Base-by-base conservation (phyloP, 768 basidiomycete genomes). In the Leucosporidium creatinivorum region DNA sequence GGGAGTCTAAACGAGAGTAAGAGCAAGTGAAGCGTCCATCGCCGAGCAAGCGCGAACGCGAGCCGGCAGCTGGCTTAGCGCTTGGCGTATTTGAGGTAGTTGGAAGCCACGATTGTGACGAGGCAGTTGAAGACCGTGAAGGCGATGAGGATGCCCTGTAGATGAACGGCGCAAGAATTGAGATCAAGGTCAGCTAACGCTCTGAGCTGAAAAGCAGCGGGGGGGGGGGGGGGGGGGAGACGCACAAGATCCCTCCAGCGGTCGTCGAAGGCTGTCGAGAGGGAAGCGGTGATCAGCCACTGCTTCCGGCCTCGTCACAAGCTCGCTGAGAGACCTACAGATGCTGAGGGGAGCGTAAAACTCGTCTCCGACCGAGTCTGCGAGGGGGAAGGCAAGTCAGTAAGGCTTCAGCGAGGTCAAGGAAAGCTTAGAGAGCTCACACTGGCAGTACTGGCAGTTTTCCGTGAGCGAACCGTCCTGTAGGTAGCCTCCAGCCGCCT, bases 401-500 rank as follows among this genome's bases (percentile, higher is more conserved):
- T n/a, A n/a, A n/a, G n/a, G n/a, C n/a, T n/a, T n/a, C n/a, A 44
- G 15, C 33, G 33, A 10, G 33, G 33, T 33, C 33, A 33, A 86
- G 0, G 87, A 88, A 26, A 84, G 78, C n/a, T 23, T 6, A 44
- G 15, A 56, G 82, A 66, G 30, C 28, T 56, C 7, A 19, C 18
- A 70, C 10, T 61, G 49, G 49, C 60, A 61, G 60, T 61, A 93
- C 23, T 83, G 81, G 77, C 91, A 93, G 8, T 77, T 75, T 3
- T 75, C 60, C 0, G 85, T 86, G 21, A 83, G 88, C 61, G 81
- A 80, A 0, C 82, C 81, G 72, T 91, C 86, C 62, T 86, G 82
- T 18, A 93, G 79, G 77, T 91, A 91, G 1, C 91, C 91, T 0
- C 87, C 87, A 61, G 83, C 81, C 0, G 75, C 77, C 1, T 69